phyloP scores from a whole-genome alignment of 208 protist species.

The Wallacemonas sp. region DNA sequence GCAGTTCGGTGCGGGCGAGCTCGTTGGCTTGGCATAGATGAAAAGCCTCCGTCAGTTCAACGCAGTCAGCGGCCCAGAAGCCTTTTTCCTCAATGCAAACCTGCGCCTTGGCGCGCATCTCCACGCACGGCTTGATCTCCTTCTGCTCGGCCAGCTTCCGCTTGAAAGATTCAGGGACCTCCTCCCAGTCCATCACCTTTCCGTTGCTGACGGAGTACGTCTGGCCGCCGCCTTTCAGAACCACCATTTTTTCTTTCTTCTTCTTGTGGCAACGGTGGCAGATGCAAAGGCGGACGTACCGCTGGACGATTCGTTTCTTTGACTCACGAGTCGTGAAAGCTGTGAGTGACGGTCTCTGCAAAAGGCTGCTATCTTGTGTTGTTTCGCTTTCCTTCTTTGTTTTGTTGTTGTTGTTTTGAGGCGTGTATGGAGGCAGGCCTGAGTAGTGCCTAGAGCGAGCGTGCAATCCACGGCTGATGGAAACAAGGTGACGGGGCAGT shows the following conservation, averaged over 20 bases:
- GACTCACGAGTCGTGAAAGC: too few relatives aligned
- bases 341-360: too few relatives aligned
- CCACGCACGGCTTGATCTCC: slow-evolving; percentile 69
- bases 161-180: slow-evolving; percentile 77
- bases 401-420: too few relatives aligned
- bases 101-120: slow-evolving; percentile 61
- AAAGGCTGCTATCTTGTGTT: too few relatives aligned
- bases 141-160: slow-evolving; percentile 51
- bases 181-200: slow-evolving; percentile 73
- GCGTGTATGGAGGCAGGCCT: too few relatives aligned
- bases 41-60: slow-evolving; percentile 64
- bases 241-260: slow-evolving; percentile 40
- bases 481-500: too few relatives aligned
- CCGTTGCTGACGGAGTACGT: slow-evolving; percentile 76
- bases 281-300: too few relatives aligned
- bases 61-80: slow-evolving; percentile 67
- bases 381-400: too few relatives aligned
- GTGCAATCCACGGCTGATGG: too few relatives aligned
- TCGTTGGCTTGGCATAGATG: slow-evolving; percentile 73
- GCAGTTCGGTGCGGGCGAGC: slow-evolving; percentile 41
- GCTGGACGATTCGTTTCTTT: too few relatives aligned
- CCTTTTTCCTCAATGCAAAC: slow-evolving; percentile 64
- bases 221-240: slow-evolving; percentile 74
- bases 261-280: not conserved
- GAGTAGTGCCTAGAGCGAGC: too few relatives aligned